Conservation (phyloP, 192 early-diverging fungal species). For the Dimargaris xerosporica region DNA sequence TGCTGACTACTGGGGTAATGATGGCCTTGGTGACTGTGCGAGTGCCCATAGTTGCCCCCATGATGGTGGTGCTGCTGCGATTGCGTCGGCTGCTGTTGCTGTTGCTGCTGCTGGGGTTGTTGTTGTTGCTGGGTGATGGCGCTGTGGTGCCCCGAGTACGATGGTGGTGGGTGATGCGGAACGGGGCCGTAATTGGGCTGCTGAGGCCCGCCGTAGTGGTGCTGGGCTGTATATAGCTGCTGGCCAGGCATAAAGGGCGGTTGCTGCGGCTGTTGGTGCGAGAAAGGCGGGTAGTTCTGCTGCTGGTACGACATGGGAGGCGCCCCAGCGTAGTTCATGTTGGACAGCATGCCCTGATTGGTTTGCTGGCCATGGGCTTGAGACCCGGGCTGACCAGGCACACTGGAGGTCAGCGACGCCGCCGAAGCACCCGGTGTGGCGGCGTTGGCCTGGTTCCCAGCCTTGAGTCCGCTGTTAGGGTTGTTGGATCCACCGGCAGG, state of each 20-base stretch:
- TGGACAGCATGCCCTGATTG: conserved; percentile 2
- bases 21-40: too few species aligned
- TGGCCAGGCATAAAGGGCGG: conserved; percentile 9
- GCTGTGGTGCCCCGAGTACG: conserved; percentile 3
- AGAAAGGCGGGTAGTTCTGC: conserved; percentile 11
- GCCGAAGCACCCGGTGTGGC: neutral
- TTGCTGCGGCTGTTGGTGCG: conserved; percentile 10
- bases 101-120: neutral
- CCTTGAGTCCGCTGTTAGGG: neutral
- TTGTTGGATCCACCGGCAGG: neutral
- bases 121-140: conserved; percentile 1
- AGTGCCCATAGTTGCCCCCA: too few species aligned
- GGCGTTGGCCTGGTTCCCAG: neutral
- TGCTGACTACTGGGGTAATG: too few species aligned
- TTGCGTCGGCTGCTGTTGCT: neutral
- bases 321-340: conserved; percentile 5
- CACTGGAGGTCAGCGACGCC: too few species aligned
- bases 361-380: neutral
- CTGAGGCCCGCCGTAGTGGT: conserved; percentile 7
- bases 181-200: neutral
- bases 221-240: conserved; percentile 5
- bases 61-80: too few species aligned
- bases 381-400: neutral
- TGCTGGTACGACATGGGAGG: conserved; percentile 10
- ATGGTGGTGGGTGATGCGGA: conserved; percentile 1